Evolutionary conservation across 371 early-diverging fungal genomes (phyloP).

Genomic region (Mortierella sp.): DNA sequence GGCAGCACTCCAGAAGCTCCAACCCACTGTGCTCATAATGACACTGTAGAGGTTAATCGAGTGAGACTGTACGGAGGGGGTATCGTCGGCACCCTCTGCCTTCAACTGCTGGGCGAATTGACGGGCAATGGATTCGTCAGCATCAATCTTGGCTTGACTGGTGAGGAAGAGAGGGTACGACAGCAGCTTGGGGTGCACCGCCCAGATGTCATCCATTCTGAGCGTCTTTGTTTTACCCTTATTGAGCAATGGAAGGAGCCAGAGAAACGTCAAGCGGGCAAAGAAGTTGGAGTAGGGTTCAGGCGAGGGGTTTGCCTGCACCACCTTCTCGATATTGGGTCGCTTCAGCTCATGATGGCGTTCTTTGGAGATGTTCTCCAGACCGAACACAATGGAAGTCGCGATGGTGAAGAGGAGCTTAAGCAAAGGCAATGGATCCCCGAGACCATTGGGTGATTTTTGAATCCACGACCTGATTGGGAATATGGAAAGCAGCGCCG

Average conservation of each 20-base stretch:
- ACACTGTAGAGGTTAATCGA: conserved; percentile 20
- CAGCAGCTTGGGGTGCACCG: conserved; percentile 60
- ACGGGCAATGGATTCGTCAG: conserved; percentile 11
- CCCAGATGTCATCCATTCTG: conserved; percentile 82
- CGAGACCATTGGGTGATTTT: conserved; percentile 29
- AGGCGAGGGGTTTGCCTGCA: conserved; percentile 54
- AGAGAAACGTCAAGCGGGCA: conserved; percentile 83
- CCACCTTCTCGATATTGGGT: conserved; percentile 26
- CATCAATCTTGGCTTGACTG: conserved; percentile 16
- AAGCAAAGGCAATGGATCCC: conserved; percentile 52
- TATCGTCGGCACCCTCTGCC: conserved; percentile 9
- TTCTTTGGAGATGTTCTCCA: conserved; percentile 76
- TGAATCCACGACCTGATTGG: conserved; percentile 63
- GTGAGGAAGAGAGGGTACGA: conserved; percentile 13
- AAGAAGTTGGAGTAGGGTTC: conserved; percentile 87
- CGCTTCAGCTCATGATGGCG: conserved; percentile 38
- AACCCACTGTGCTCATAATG: conserved; percentile 68
- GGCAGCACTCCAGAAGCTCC: conserved; percentile 12
- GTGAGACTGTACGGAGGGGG: not conserved
- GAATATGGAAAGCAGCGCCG: conserved; percentile 58
- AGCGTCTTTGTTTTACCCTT: conserved; percentile 78
- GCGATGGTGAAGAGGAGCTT: conserved; percentile 58
- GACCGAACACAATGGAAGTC: conserved; percentile 67
- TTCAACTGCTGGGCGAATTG: conserved; percentile 66
- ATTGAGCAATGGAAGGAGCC: conserved; percentile 90